Percentiles rank a stretch among this genome's conserved stretches.
Conservation (phyloP, 495 filamentous ascomycete genomes). For the Aspergillus nanangensis region DNA sequence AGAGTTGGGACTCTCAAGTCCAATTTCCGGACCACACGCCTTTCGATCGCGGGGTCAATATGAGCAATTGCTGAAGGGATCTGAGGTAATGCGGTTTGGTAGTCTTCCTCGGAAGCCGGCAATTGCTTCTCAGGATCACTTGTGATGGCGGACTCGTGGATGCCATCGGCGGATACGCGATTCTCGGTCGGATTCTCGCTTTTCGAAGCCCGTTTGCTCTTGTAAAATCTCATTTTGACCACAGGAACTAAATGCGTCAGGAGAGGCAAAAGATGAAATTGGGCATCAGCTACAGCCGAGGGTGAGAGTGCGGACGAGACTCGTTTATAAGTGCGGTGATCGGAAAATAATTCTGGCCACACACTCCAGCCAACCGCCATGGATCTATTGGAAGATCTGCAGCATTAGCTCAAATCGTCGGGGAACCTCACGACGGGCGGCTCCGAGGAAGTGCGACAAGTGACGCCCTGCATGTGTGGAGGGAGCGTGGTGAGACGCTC, state of each 20-base stretch:
- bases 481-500: not conserved
- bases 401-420: constrained; percentile 4
- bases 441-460: constrained; percentile 1
- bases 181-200: not conserved
- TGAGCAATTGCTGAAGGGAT: constrained; percentile 7
- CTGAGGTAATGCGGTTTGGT: constrained; percentile 15
- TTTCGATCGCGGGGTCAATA: constrained; percentile 53
- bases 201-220: constrained; percentile 13
- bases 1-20: constrained; percentile 50
- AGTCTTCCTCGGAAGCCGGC: constrained; percentile 21
- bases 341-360: too few relatives aligned
- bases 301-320: too few relatives aligned
- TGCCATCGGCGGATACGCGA: constrained; percentile 14
- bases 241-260: too few relatives aligned
- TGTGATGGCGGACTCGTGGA: constrained; percentile 13
- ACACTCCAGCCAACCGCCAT: too few relatives aligned
- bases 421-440: too few relatives aligned
- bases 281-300: too few relatives aligned
- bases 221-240: constrained; percentile 25
- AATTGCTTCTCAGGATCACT: constrained; percentile 32
- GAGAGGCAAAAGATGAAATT: too few relatives aligned
- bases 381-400: constrained; percentile 15
- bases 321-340: too few relatives aligned
- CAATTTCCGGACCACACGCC: constrained; percentile 53
- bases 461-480: constrained; percentile 3